Conservation (phyloP, 371 early-diverging fungal species). For the Mucor mucedo region DNA sequence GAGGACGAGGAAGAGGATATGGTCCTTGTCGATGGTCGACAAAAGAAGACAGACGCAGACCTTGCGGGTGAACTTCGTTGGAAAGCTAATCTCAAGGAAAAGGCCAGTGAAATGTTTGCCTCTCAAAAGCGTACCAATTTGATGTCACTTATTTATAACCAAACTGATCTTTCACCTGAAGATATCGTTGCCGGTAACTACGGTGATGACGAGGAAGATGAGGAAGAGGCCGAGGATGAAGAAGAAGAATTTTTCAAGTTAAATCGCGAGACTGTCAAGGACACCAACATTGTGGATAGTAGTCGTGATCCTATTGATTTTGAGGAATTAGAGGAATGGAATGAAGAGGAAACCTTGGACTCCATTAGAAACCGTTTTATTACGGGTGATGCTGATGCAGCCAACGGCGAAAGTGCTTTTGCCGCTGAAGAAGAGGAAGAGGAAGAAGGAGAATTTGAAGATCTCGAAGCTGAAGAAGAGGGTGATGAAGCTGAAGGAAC, state of each 20-base stretch:
- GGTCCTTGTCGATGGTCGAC: constrained; percentile 51
- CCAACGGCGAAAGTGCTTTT: constrained; percentile 43
- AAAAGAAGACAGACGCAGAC: constrained; percentile 38
- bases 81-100: constrained; percentile 74
- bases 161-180: constrained; percentile 57
- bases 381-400: constrained; percentile 69
- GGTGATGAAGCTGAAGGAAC: constrained; percentile 42
- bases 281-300: constrained; percentile 66
- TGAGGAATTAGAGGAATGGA: constrained; percentile 70
- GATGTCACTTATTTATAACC: constrained; percentile 87
- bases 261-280: constrained; percentile 46
- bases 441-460: constrained; percentile 91
- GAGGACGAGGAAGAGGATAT: constrained; percentile 56
- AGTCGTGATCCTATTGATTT: constrained; percentile 63
- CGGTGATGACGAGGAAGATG: constrained; percentile 38
- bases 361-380: constrained; percentile 82
- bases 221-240: constrained; percentile 51
- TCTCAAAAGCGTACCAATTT: constrained; percentile 74
- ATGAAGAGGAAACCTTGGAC: constrained; percentile 74
- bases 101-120: constrained; percentile 67
- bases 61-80: constrained; percentile 72
- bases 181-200: constrained; percentile 57
- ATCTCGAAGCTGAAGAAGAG: constrained; percentile 72
- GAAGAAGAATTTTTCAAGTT: constrained; percentile 73
- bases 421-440: constrained; percentile 60